phyloP scores from a whole-genome alignment of 495 filamentous ascomycete species.

The Penicillium paxilli region DNA sequence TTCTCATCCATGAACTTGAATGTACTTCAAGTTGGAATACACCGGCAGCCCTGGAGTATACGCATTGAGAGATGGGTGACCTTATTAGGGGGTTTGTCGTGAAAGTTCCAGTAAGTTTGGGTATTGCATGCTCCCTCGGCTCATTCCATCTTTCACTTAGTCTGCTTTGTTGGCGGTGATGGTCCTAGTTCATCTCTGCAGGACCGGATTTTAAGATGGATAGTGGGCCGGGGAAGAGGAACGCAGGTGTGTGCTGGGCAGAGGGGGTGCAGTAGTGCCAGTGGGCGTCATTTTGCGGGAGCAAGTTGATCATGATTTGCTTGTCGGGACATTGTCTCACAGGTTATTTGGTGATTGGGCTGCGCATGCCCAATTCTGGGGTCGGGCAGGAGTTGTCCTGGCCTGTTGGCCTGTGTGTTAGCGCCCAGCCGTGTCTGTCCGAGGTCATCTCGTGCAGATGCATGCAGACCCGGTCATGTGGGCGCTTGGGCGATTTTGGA shows the following conservation, averaged over 20 bases:
- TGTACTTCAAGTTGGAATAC: no score
- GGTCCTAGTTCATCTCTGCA: no score
- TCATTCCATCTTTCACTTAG: no score
- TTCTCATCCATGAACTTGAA: no score
- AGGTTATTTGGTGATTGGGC: neutral
- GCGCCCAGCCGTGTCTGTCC: constrained; percentile 20
- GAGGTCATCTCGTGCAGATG: constrained; percentile 29
- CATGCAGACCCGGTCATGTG: constrained; percentile 49
- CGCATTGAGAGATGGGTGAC: no score
- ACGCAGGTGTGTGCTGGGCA: neutral
- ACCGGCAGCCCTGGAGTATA: no score
- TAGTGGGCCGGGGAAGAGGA: neutral
- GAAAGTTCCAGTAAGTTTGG: neutral
- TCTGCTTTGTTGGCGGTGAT: no score
- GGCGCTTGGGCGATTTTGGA: constrained; percentile 12
- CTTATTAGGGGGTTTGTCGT: no score
- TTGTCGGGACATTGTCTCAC: neutral
- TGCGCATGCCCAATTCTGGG: constrained; percentile 18
- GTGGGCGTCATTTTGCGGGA: neutral
- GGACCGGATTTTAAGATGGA: neutral
- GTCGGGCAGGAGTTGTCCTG: constrained; percentile 14
- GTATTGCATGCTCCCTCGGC: neutral
- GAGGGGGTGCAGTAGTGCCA: neutral
- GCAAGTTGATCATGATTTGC: neutral
- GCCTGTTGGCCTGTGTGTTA: constrained; percentile 14